Percentiles rank a stretch among this genome's conserved stretches.
Evolutionary conservation across 768 basidiomycete genomes (phyloP).

Genomic region (Hortiboletus campestris): DNA sequence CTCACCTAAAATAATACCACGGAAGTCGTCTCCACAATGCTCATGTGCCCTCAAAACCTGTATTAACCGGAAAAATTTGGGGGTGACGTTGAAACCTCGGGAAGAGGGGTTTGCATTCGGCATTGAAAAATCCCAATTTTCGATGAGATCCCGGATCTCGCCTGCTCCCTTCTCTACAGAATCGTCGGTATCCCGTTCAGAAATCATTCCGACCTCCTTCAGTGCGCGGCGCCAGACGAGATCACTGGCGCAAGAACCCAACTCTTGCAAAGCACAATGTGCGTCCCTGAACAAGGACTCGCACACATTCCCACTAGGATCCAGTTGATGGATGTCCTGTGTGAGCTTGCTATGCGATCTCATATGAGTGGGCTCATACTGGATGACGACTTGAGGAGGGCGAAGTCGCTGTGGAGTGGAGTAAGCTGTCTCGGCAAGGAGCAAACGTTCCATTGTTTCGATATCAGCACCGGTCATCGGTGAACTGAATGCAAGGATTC

Average conservation of each 20-base stretch:
- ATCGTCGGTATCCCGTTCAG: conserved; percentile 38
- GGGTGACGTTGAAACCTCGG: conserved; percentile 62
- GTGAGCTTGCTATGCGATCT: conserved; percentile 42
- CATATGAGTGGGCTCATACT: conserved; percentile 44
- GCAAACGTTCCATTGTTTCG: conserved; percentile 37
- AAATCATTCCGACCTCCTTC: conserved; percentile 34
- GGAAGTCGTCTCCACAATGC: conserved; percentile 54
- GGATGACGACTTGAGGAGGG: conserved; percentile 52
- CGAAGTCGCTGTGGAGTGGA: conserved; percentile 35
- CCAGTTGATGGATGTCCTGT: conserved; percentile 46
- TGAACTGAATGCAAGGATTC: conserved; percentile 41
- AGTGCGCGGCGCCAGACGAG: conserved; percentile 62
- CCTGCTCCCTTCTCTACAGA: conserved; percentile 21
- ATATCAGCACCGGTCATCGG: conserved; percentile 29
- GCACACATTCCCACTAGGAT: conserved; percentile 39
- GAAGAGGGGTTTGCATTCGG: conserved; percentile 60
- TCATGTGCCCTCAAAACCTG: conserved; percentile 57
- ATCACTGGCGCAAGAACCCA: conserved; percentile 70
- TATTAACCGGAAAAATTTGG: conserved; percentile 61
- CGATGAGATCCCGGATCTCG: conserved; percentile 41
- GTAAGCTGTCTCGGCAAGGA: conserved; percentile 42
- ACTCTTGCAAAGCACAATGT: conserved; percentile 44
- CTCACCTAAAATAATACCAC: conserved; percentile 68
- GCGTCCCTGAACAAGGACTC: conserved; percentile 47
- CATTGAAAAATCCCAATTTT: conserved; percentile 62